A percentile compares a stretch with the other conserved stretches of the same genome.
These are phyloP conservation scores for Trypanosomatidae sp. DNA, from an alignment of 208 protist genomes.

Conservation along the genomic window DNA sequence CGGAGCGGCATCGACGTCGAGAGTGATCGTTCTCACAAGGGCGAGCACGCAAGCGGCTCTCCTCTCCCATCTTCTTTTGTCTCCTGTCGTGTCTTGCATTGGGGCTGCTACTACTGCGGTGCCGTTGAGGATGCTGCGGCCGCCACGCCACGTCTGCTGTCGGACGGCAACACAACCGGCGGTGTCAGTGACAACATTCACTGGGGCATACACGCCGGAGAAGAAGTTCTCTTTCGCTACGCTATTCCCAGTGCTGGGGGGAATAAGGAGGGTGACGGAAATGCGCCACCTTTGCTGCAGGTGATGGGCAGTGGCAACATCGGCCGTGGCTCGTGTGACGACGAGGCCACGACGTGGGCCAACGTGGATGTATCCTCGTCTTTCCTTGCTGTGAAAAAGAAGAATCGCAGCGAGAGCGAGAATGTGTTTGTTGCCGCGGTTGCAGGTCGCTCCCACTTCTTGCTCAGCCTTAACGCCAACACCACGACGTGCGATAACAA, in stretches of 20 bases:
- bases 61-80: no score
- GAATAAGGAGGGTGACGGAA: not conserved
- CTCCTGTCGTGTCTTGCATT: no score
- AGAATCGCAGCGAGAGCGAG: no score
- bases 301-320: slow-evolving; percentile 60
- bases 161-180: no score
- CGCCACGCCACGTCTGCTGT: no score
- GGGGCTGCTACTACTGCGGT: slow-evolving; percentile 86
- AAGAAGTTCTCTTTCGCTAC: slow-evolving; percentile 62
- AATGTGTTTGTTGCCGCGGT: no score
- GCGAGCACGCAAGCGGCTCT: no score
- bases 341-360: slow-evolving; percentile 23
- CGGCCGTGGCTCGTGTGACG: slow-evolving; percentile 56
- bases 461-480: slow-evolving; percentile 22
- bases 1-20: no score
- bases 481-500: not conserved
- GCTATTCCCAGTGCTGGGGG: not conserved
- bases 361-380: no score
- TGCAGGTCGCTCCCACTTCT: slow-evolving; percentile 57
- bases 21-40: no score
- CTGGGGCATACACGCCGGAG: slow-evolving; percentile 74
- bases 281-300: slow-evolving; percentile 8
- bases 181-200: no score
- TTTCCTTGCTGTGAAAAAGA: no score
- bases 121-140: slow-evolving; percentile 61